A percentile compares a stretch with the other conserved stretches of the same genome.
These are phyloP conservation scores for Fraxinus albicans DNA, from an alignment of 305 asterid genomes.

Conservation along the genomic window DNA sequence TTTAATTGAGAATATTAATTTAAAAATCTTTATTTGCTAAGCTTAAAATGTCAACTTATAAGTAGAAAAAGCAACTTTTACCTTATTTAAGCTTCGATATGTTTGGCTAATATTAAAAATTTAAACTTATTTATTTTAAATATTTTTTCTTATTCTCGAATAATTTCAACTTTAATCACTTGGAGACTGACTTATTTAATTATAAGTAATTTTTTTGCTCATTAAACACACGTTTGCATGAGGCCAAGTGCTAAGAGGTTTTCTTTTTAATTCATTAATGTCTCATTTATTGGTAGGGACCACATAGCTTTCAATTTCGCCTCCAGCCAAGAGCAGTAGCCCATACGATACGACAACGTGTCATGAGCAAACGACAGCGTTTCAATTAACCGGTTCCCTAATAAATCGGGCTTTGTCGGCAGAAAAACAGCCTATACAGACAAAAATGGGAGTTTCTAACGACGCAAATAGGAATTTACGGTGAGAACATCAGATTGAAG, in stretches of 20 bases:
- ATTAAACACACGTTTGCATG: background rate
- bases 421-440: background rate
- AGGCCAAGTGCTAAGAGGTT: background rate
- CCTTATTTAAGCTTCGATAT: no score
- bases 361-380: background rate
- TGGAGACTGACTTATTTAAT: background rate
- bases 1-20: background rate
- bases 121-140: no score
- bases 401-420: constrained; percentile 28
- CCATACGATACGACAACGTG: constrained; percentile 19
- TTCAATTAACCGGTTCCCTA: background rate
- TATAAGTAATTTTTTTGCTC: background rate
- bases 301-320: background rate
- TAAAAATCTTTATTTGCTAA: background rate
- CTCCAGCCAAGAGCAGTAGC: constrained; percentile 19
- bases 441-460: background rate
- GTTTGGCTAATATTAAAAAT: background rate
- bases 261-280: background rate
- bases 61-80: background rate
- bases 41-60: background rate
- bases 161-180: no score
- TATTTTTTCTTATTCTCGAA: background rate
- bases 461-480: background rate
- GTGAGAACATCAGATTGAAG: background rate
- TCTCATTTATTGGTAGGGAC: constrained; percentile 23